Evolutionary conservation across 371 early-diverging fungal species (phyloP).

Genomic region (Smittium mucronatum): DNA sequence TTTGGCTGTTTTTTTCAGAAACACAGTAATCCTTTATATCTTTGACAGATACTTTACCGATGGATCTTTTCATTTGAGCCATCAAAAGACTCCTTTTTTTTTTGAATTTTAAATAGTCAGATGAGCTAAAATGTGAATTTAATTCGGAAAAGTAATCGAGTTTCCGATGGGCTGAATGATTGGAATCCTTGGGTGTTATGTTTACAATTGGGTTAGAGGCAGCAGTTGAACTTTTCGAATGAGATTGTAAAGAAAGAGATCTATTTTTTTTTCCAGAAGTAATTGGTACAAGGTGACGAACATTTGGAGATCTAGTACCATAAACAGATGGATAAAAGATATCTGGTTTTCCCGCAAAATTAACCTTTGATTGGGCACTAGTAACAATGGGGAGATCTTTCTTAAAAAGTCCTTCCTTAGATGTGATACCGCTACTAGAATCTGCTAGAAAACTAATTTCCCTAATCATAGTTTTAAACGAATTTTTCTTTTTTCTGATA

Average conservation of each 20-base stretch:
- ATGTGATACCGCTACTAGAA: not conserved
- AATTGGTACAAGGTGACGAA: not conserved
- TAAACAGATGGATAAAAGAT: not conserved
- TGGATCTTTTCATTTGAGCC: not conserved
- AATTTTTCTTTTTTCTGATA: not conserved
- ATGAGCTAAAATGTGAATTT: not conserved
- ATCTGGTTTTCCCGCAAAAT: not conserved
- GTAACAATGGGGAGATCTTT: not conserved
- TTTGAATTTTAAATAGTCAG: not conserved
- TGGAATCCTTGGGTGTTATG: not conserved
- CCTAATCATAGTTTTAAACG: not conserved
- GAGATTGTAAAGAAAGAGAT: not conserved
- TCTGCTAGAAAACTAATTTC: not conserved
- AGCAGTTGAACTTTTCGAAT: not conserved
- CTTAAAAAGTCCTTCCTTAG: not conserved
- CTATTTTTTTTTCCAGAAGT: not conserved
- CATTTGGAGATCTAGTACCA: not conserved
- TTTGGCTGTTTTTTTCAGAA: no score
- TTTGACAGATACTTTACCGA: not conserved
- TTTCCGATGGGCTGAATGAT: not conserved
- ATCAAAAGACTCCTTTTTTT: not conserved
- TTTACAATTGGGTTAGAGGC: not conserved
- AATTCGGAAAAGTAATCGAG: no score
- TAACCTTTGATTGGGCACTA: not conserved
- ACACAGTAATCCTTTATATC: not conserved